Percentiles rank a stretch among this genome's conserved stretches.
Conservation (phyloP, 768 basidiomycete species). For the Astraeus odoratus region DNA sequence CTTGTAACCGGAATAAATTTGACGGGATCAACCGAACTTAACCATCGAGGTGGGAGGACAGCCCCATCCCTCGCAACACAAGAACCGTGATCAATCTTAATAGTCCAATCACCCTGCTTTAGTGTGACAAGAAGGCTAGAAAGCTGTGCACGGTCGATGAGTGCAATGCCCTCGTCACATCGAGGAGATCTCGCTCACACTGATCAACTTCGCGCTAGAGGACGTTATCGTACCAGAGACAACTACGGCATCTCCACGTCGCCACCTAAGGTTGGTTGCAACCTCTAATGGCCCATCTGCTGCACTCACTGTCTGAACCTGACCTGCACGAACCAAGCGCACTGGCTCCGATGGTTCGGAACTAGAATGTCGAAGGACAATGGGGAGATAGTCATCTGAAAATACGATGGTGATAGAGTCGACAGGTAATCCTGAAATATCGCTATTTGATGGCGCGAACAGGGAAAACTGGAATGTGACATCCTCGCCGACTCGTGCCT, state of each 20-base stretch:
- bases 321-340: constrained; percentile 34
- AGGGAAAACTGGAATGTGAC: constrained; percentile 74
- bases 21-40: constrained; percentile 47
- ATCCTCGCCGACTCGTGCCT: constrained; percentile 51
- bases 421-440: constrained; percentile 56
- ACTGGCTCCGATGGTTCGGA: constrained; percentile 10
- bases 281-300: constrained; percentile 16
- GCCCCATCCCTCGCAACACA: constrained; percentile 29
- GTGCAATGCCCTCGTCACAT: not conserved
- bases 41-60: constrained; percentile 40
- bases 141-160: constrained; percentile 14
- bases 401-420: constrained; percentile 54
- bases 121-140: constrained; percentile 47
- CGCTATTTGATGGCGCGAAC: constrained; percentile 40
- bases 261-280: constrained; percentile 52
- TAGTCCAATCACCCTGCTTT: constrained; percentile 56
- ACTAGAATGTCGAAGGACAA: constrained; percentile 43
- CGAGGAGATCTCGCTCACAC: constrained; percentile 36
- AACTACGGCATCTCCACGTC: constrained; percentile 43
- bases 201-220: constrained; percentile 41
- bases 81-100: constrained; percentile 54
- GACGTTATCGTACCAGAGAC: constrained; percentile 56
- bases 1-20: constrained; percentile 47
- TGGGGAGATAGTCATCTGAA: constrained; percentile 38
- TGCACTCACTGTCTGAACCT: constrained; percentile 36